Evolutionary conservation across 2,329 filamentous ascomycete genomes (phyloP).

Genomic region (Xenoacremonium recifei): DNA sequence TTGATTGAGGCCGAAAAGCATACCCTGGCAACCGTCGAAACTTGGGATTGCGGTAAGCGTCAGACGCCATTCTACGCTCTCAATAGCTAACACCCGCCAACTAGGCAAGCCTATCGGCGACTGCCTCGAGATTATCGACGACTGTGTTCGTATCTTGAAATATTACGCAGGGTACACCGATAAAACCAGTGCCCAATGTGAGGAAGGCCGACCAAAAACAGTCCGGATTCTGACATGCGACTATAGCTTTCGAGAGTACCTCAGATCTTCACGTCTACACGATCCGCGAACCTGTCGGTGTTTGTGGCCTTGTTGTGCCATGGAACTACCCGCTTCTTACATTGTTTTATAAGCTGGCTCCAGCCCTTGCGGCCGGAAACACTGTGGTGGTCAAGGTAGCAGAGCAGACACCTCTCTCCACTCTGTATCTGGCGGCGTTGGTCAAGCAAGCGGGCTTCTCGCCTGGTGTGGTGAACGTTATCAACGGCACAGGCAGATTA

Average conservation of each 20-base stretch:
- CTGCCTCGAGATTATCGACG: slow-evolving; percentile 59
- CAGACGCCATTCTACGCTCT: no score
- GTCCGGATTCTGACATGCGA: no score
- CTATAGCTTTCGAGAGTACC: no score
- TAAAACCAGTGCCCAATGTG: no score
- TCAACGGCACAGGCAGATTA: slow-evolving; percentile 67
- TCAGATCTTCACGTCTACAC: no score
- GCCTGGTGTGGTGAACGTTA: slow-evolving; percentile 71
- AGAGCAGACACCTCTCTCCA: slow-evolving; percentile 64
- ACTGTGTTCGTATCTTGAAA: no score
- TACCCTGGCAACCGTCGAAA: slow-evolving; percentile 53
- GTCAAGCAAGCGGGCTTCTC: slow-evolving; percentile 74
- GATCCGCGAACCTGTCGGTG: slow-evolving; percentile 69
- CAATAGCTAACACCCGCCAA: no score
- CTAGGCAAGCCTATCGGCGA: slow-evolving; percentile 58
- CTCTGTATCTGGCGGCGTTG: slow-evolving; percentile 62
- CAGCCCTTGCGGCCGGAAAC: no score
- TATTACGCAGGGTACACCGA: no score
- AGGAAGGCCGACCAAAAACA: no score
- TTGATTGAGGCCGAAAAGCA: slow-evolving; percentile 58
- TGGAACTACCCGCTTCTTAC: slow-evolving; percentile 69
- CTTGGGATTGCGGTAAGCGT: slow-evolving; percentile 72
- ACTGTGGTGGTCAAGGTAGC: slow-evolving; percentile 64
- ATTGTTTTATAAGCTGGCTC: no score
- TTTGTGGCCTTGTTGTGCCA: slow-evolving; percentile 49